phyloP scores from a whole-genome alignment of 148 eudicot species.

The Cornus kousa region DNA sequence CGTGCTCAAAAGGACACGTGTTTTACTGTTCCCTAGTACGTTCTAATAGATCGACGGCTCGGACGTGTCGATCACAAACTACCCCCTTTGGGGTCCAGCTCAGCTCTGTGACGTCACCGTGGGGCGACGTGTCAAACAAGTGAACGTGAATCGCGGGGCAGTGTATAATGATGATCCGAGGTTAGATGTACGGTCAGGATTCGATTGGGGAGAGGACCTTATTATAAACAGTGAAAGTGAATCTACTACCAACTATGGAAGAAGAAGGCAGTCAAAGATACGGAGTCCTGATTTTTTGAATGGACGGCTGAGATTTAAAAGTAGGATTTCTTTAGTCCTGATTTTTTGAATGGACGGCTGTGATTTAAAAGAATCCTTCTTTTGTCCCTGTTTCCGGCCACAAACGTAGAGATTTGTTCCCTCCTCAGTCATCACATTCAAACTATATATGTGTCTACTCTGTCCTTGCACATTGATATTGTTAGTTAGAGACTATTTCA shows the following conservation, averaged over 20 bases:
- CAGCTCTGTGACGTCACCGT: background rate
- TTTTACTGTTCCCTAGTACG: background rate
- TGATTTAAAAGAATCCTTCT: constrained; percentile 4
- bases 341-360: constrained; percentile 12
- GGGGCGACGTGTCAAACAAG: background rate
- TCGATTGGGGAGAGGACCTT: background rate
- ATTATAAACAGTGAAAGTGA: constrained; percentile 1
- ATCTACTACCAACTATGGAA: background rate
- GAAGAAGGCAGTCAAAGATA: constrained; percentile 6
- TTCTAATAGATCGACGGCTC: background rate
- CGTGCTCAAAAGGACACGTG: background rate
- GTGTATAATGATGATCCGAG: background rate
- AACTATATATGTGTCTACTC: too few species aligned
- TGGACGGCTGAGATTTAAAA: constrained; percentile 14
- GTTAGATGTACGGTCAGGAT: constrained; percentile 1
- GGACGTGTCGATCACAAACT: background rate
- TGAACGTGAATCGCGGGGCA: background rate
- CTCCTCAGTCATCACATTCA: background rate
- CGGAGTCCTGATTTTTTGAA: background rate
- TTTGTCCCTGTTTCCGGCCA: constrained; percentile 16
- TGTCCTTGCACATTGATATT: too few species aligned
- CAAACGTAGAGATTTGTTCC: constrained; percentile 18
- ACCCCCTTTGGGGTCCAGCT: background rate
- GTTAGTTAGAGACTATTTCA: too few species aligned
- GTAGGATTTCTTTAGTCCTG: background rate